Percentiles rank a stretch among this genome's conserved stretches.
Conservation (phyloP, 805 yeast species). For the Hemisphaericaspora nanyangensis region DNA sequence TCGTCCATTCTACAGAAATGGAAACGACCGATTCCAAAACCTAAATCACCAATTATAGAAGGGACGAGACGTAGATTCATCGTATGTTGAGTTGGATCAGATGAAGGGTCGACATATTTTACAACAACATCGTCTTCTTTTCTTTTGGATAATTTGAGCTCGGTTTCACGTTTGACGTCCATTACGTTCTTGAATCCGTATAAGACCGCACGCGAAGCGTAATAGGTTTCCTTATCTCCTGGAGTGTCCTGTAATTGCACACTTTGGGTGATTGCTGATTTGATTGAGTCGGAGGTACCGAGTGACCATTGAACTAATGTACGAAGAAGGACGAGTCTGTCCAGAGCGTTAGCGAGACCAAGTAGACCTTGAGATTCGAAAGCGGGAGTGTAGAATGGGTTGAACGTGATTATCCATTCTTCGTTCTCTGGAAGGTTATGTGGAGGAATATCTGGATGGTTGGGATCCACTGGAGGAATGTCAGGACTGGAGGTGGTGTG, state of each 20-base stretch:
- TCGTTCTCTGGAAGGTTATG: conserved; percentile 11
- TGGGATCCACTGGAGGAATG: conserved; percentile 19
- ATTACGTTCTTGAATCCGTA: conserved; percentile 31
- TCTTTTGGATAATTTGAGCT: conserved; percentile 26
- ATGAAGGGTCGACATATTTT: conserved; percentile 35
- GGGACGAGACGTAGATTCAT: conserved; percentile 32
- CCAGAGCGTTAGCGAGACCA: conserved; percentile 27
- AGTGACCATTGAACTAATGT: conserved; percentile 35
- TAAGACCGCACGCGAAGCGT: conserved; percentile 32
- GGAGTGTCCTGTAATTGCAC: conserved; percentile 30
- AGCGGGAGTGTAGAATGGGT: conserved; percentile 18
- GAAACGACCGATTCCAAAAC: conserved; percentile 38
- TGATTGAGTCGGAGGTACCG: conserved; percentile 27
- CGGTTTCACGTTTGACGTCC: conserved; percentile 29
- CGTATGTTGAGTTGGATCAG: conserved; percentile 33
- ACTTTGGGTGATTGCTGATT: conserved; percentile 18
- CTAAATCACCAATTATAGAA: conserved; percentile 35
- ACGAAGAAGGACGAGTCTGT: conserved; percentile 35
- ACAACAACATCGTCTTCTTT: conserved; percentile 17
- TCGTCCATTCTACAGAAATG: conserved; percentile 35
- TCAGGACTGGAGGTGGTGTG: neutral
- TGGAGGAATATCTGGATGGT: conserved; percentile 16
- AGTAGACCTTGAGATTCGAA: conserved; percentile 32
- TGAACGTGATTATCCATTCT: conserved; percentile 13
- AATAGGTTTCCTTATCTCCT: conserved; percentile 36